Evolutionary conservation across 495 filamentous ascomycete genomes (phyloP), one percentile per base, ranked within the genome.

Genomic region (Podospora anserina): DNA sequence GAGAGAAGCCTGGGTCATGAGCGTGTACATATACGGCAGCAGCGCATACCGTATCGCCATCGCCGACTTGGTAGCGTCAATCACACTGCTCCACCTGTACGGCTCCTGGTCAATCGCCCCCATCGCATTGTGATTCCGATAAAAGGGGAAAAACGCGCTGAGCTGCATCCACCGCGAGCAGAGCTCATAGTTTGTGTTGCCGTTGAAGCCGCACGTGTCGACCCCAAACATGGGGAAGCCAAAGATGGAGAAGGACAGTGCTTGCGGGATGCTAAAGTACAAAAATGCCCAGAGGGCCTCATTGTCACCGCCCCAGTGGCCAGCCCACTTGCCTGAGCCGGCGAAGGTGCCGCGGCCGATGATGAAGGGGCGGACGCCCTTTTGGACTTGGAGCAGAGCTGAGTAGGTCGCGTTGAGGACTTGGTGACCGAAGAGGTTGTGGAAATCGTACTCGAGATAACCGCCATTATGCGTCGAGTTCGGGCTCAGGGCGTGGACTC

Each of bases 231-330:
- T 94, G 6, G 92, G 92, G 18, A 96, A 89, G 60, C 91, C 92
- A 69, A 93, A 94, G 6, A 96, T 84, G 5, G 87, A 88, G 80
- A 93, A 94, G 2, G 87, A 89, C 0, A 96, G 79, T 0, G 91
- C 92, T 76, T 96, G 92, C 0, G 91, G 85, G 74, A 96, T 96
- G 30, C 88, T 88, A 76, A 92, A 91, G 78, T 81, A 90, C 88
- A 94, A 88, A 67, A 84, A 88, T 3, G 81, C 79, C 86, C 88
- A 95, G 16, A 83, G 80, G 4, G 88, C 88, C 54, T 80, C 79
- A 73, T 96, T 96, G 75, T 96, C 92, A 11, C 92, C 92, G 49
- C 92, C 92, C 92, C 92, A 96, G 75, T 96, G 92, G 19, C 91
- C 92, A 3, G 91, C 91, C 84, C 84, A 91, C 76, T 87, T 88